Base-by-base conservation (phyloP, 495 filamentous ascomycete genomes). In the Xylaria bambusicola region DNA sequence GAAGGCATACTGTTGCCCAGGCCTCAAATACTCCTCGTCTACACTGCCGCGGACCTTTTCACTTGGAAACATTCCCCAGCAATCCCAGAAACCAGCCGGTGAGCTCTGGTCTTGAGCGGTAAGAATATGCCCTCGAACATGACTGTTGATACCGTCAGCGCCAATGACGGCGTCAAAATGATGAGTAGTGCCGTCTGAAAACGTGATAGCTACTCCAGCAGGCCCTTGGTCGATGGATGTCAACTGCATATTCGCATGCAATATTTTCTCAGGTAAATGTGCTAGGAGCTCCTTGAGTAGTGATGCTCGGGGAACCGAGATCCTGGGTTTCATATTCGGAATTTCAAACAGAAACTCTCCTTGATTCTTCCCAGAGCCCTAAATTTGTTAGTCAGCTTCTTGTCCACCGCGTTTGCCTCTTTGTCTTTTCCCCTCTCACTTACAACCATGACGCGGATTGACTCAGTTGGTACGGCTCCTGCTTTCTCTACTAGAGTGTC, bases 141-240 rank as follows among this genome's bases (percentile, higher is more conserved):
- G 24, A 47, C 68, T 58, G 40, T 61, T 63, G 18, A 68, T 66
- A 18, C 68, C 68, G 50, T 71, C 68, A 0, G 65, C 68, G 2
- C 68, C 68, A n/a, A 68, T 65, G 15, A 70, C 51, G 15, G 58
- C 61, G 33, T 70, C 62, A 40, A 62, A 67, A 9, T 58, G 5
- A 0, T 42, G 40, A 0, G 21, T 17, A 13, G 17, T 58, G 13
- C 54, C 38, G 36, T 58, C 54, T 24, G 48, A 6, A 47, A 58
- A 58, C 4, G 41, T 20, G 4, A 65, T 47, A 15, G 20, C 26
- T 10, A 47, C 20, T 6, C 47, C 20, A 21, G 45, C 6, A 27
- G 6, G 21, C 6, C 9, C 29, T 10, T 33, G 21, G 2, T 47
- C 12, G 20, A 47, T 26, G 3, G 21, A 47, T 1, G 33, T 15